Evolutionary conservation across 1,284 basidiomycete species (phyloP).

Genomic region (Singerocomus inundabilis): DNA sequence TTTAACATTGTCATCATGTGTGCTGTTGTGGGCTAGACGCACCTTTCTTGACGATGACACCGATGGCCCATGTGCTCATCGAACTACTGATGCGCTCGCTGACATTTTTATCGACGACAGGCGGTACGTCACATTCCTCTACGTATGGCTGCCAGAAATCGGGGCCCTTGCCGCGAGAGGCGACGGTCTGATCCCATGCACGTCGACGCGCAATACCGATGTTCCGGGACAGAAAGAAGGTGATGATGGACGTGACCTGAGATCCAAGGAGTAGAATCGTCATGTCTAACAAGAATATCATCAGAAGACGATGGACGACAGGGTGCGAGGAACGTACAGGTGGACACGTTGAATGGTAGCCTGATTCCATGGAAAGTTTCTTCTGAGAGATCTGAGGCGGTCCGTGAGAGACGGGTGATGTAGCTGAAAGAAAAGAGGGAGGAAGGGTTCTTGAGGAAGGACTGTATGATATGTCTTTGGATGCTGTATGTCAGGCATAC

Average conservation of each 20-base stretch:
- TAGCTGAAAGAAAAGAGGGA: conserved; percentile 27
- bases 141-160: conserved; percentile 89
- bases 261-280: conserved; percentile 68
- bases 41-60: conserved; percentile 53
- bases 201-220: conserved; percentile 73
- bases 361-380: conserved; percentile 63
- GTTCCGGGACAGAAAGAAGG: conserved; percentile 78
- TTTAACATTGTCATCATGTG: background rate
- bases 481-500: conserved; percentile 59
- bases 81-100: conserved; percentile 39
- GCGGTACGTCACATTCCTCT: conserved; percentile 82
- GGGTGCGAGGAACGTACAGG: conserved; percentile 46
- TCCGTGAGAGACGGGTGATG: conserved; percentile 15
- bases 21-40: conserved; percentile 15
- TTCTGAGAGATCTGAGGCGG: conserved; percentile 60
- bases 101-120: conserved; percentile 39
- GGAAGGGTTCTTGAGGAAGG: conserved; percentile 58
- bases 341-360: conserved; percentile 63
- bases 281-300: conserved; percentile 51
- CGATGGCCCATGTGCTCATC: conserved; percentile 47
- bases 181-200: conserved; percentile 78
- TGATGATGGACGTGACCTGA: conserved; percentile 71
- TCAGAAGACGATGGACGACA: background rate
- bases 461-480: conserved; percentile 60
- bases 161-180: conserved; percentile 72